Evolutionary conservation across 139 green algal genomes (phyloP), one percentile per base, ranked within the genome.

Genomic region (Picochlorum sp.): DNA sequence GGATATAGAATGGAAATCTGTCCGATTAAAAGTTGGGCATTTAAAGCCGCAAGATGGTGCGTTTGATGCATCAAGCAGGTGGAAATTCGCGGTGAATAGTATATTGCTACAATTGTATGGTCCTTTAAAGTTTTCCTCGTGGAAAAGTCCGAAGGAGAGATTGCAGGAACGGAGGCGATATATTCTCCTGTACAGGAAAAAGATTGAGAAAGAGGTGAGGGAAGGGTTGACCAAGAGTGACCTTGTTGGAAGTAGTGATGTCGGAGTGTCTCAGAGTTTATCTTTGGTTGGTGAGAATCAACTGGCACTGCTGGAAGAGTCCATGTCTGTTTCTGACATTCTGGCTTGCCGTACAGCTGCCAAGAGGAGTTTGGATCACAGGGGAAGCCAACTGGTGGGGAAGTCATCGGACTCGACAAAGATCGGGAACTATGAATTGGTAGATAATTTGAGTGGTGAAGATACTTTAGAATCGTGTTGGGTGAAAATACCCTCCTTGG

Each of bases 61-160:
- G 1, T 15, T 30, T 34, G 23, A 59, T 34, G 18, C 8, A 24
- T 9, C 34, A 41, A 41, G 34, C 4, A 41, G 78, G 37, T 85
- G 78, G 78, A 71, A 57, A 21, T 85, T 74, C 61, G 78, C 78
- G n/a, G 59, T 76, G 16, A 71, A 72, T 10, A 72, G 74, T 13
- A 76, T 83, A 34, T 56, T 83, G 41, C 18, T 56, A 10, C 59
- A 80, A 14, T 28, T 73, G 32, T 50, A 45, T 16, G 71, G 71
- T 14, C 37, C 34, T 23, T 20, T 66, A n/a, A 59, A 45, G 14
- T 18, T 26, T 3, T 6, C 20, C 8, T 41, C n/a, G 11, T 75
- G 61, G 62, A 38, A 45, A 28, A 58, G 11, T 15, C 11, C n/a
- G 3, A 6, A 41, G n/a, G 13, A 49, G 5, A 14, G 66, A 47